Evolutionary conservation across 2,329 filamentous ascomycete species (phyloP).

Genomic region (Arthrocladium fulminans): DNA sequence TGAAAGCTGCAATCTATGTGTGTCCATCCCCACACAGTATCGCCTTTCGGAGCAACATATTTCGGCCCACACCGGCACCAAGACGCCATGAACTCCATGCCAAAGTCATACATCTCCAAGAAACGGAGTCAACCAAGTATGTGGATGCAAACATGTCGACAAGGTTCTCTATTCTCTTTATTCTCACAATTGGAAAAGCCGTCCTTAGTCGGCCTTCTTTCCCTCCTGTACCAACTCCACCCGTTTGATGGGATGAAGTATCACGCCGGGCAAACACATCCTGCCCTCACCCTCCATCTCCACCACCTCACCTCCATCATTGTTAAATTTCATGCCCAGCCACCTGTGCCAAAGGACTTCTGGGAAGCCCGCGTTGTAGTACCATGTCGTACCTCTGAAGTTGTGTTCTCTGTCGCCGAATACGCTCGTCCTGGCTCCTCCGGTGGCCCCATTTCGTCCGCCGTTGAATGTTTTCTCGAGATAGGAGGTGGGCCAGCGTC

Average conservation of each 20-base stretch:
- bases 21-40: too few relatives aligned
- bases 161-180: not conserved
- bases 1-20: too few relatives aligned
- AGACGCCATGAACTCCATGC: not conserved
- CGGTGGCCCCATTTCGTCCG: conserved; percentile 63
- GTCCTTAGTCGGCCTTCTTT: conserved; percentile 5
- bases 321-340: conserved; percentile 72
- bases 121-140: too few relatives aligned
- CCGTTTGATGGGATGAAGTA: conserved; percentile 80
- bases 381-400: conserved; percentile 79
- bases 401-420: conserved; percentile 86
- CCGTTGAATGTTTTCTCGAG: conserved; percentile 73
- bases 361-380: conserved; percentile 78
- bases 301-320: conserved; percentile 68
- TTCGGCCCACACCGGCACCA: not conserved
- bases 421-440: conserved; percentile 62
- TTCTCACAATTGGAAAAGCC: too few relatives aligned
- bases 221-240: conserved; percentile 45
- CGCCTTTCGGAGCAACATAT: too few relatives aligned
- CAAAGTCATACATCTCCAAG: too few relatives aligned
- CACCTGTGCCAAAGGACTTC: conserved; percentile 75
- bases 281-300: conserved; percentile 67
- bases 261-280: conserved; percentile 85
- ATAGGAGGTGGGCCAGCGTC: conserved; percentile 72
- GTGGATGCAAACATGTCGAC: not conserved